Conservation (phyloP, 768 basidiomycete genomes). For the Zangia roseola region DNA sequence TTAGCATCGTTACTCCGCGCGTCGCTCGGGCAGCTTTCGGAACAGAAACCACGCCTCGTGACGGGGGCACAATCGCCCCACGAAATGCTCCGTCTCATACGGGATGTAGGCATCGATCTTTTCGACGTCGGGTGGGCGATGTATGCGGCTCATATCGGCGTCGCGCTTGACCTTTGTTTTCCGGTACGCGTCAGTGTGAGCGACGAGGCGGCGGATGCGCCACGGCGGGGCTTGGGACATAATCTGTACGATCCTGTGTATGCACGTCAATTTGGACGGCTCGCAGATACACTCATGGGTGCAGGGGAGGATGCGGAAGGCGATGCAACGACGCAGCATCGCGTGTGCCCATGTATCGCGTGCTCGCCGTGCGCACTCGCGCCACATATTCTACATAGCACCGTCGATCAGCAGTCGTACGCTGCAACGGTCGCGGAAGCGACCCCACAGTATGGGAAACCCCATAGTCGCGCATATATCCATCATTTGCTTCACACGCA, state of each 20-base stretch:
- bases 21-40: conserved; percentile 57
- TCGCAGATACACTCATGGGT: conserved; percentile 41
- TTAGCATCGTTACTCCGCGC: conserved; percentile 48
- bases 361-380: conserved; percentile 49
- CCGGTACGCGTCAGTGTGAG: conserved; percentile 36
- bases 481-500: conserved; percentile 87
- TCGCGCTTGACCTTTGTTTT: conserved; percentile 79
- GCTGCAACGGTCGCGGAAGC: background rate
- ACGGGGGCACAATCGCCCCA: conserved; percentile 64
- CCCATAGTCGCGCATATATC: conserved; percentile 60
- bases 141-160: conserved; percentile 61
- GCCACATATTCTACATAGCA: conserved; percentile 44
- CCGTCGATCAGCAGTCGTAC: conserved; percentile 35
- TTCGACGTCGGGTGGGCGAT: conserved; percentile 77
- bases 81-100: conserved; percentile 66
- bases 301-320: conserved; percentile 3
- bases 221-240: conserved; percentile 49
- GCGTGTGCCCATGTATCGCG: conserved; percentile 50
- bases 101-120: conserved; percentile 67
- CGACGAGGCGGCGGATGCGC: background rate
- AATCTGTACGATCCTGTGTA: conserved; percentile 67
- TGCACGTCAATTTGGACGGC: conserved; percentile 55
- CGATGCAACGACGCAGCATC: background rate
- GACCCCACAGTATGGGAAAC: conserved; percentile 23
- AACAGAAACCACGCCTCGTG: conserved; percentile 60